Evolutionary conservation across 768 basidiomycete species (phyloP), one percentile per base, ranked within the genome.

Genomic region (Daedaleopsis nitida): DNA sequence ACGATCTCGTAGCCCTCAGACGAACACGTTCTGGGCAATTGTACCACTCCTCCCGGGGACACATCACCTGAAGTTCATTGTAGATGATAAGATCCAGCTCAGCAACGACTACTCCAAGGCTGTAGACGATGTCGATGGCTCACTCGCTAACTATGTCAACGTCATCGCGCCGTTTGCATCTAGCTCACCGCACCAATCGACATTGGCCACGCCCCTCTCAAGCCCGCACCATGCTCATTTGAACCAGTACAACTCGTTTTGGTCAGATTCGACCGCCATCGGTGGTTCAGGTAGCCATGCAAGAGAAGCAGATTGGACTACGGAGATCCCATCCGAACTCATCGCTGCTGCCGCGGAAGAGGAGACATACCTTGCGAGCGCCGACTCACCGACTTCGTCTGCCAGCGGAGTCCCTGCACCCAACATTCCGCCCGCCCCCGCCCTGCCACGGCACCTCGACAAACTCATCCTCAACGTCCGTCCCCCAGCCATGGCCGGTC

Each of bases 41-140:
- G 76, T 87, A 27, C 68, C 78, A 5, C 83, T 98, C 0, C 84
- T 86, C 11, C 94, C 94, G 0, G 96, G 96, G 16, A 94, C 94
- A 0, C 94, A 98, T 70, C 92, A 95, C 65, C 82, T 98, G 71
- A 92, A 95, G 59, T 98, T 97, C 80, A 85, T 98, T 65, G 92
- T 98, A 62, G 96, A 98, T 72, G 92, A 90, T 50, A 83, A 86
- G 49, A 94, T 89, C 87, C 85, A 89, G 62, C 85, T 90, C 8
- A 84, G 89, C 2, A 83, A 88, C 64, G 86, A 91, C 64, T 81
- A 88, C n/a, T 90, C 92, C 7, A 88, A 90, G 24, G 94, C 94
- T 1, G 94, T 96, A 50, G 94, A 95, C 70, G 95, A 98, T 71
- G 63, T 66, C 24, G 91, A 94, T 68, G 96, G 96, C 35, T 90